Base-by-base conservation (phyloP, 2,329 filamentous ascomycete species). In the Berkeleyomyces basicola region DNA sequence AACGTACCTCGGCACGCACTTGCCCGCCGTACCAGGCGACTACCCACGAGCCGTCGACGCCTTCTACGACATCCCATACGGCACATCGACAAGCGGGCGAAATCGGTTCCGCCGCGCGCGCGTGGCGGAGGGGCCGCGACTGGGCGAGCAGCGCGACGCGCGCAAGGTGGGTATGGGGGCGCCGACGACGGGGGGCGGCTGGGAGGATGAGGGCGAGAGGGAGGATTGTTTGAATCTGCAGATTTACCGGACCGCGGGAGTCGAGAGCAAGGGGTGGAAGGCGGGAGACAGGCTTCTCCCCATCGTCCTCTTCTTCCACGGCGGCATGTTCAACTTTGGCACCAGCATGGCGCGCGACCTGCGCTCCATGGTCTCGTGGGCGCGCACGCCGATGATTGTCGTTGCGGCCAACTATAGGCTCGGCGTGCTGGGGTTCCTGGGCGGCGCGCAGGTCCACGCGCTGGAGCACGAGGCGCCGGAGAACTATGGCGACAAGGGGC, bases 351-450 rank as follows among this genome's bases (percentile, higher is more conserved):
- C 79, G 72, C 77, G 85, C 63, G 78, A 87, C 68, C 80, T 85
- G 66, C 78, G 77, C 0, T 80, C 79, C 43, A 82, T 87, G 72
- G 79, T 85, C 11, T 76, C 79, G 4, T 85, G 79, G 74, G 72
- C 77, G 2, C 72, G 73, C 36, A 69, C 72, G 53, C 78, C 78
- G 7, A 72, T 87, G 60, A 74, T 87, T 49, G 80, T 75, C 42
- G 76, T 85, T 59, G 80, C 76, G 69, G 79, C 85, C 69, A 82
- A 80, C 71, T 83, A 87, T 71, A 78, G 86, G 7, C 77, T 88
- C 58, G 82, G 83, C 2, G 79, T 82, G 4, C 75, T 89, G 68
- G 88, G 88, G 0, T 90, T 92, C 71, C 71, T 88, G 37, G 78
- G 81, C 7, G 83, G 78, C n/a, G 70, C 71, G 7, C 67, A 80